Evolutionary conservation across 331 rosid genomes (phyloP).

Genomic region (Acacia concinna): DNA sequence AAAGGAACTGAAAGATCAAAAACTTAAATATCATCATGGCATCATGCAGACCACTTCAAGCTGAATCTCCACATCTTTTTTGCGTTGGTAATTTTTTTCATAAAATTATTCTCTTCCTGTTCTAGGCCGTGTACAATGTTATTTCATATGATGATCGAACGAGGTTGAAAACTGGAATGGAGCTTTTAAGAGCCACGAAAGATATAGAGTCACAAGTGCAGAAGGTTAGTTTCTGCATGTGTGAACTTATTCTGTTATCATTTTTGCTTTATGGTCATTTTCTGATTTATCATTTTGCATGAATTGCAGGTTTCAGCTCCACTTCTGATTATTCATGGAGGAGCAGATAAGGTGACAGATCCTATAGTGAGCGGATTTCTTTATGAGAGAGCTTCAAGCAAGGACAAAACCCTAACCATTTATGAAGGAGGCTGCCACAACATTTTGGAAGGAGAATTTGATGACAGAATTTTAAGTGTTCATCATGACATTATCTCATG

Average conservation of each 20-base stretch:
- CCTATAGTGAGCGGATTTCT: slow-evolving; percentile 77
- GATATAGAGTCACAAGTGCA: slow-evolving; percentile 65
- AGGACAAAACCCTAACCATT: slow-evolving; percentile 67
- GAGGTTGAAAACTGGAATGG: slow-evolving; percentile 73
- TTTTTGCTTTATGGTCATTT: background rate
- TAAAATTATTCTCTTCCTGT: background rate
- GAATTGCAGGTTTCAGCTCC: background rate
- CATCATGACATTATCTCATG: slow-evolving; percentile 75
- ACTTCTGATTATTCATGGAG: slow-evolving; percentile 78
- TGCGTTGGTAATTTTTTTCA: background rate
- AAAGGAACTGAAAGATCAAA: background rate
- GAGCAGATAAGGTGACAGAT: slow-evolving; percentile 81
- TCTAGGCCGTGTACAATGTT: slow-evolving; percentile 77
- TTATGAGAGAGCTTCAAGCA: slow-evolving; percentile 73
- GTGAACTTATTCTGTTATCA: background rate
- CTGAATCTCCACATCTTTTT: background rate
- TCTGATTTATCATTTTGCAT: background rate
- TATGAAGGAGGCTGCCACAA: slow-evolving; percentile 73
- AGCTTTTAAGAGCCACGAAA: slow-evolving; percentile 53
- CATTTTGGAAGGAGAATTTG: slow-evolving; percentile 91
- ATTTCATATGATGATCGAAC: slow-evolving; percentile 57
- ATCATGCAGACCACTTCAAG: background rate
- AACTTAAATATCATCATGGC: background rate
- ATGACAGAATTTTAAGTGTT: slow-evolving; percentile 63
- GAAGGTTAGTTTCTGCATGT: slow-evolving; percentile 50